Evolutionary conservation across 768 basidiomycete genomes (phyloP), one percentile per base, ranked within the genome.

Genomic region (Imleria badia): DNA sequence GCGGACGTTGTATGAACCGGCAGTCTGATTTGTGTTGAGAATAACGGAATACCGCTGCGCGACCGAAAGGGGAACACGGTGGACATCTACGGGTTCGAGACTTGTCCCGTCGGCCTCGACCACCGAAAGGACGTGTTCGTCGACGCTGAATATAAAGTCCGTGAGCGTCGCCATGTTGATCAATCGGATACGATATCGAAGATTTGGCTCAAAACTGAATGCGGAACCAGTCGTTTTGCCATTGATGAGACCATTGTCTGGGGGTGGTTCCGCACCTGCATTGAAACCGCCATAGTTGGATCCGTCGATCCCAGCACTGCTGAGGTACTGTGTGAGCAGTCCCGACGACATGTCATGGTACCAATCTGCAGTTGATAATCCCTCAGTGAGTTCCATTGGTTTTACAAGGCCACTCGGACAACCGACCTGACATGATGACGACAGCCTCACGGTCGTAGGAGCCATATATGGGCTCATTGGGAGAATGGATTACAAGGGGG

Each of bases 11-110:
- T 74, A 75, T 5, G 66, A 63, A 20, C 70, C 72, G 29, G 48
- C 60, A 7, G 73, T 75, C 54, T 70, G 70, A 54, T 78, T 75
- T 34, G 79, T 74, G 22, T 56, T 57, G 15, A 81, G 61, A 36
- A 82, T 68, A 33, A 77, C 80, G n/a, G 74, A 76, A 60, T 80
- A 80, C 40, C 81, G 73, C 67, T 81, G 80, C 2, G 79, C 80
- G 40, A 80, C 71, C 23, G 72, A 72, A 51, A 81, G 47, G 3
- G 68, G 67, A 51, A 82, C 61, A 13, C 73, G 70, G 17, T 74
- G 60, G 11, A 79, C 78, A 14, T 53, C 39, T 40, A 68, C 70
- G 1, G 79, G 76, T 20, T 63, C 54, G 41, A 82, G 66, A 26
- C 69, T 66, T 5, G 71, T 78, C 26, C 80, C 80, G 44, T 82